Evolutionary conservation across 495 filamentous ascomycete genomes (phyloP).

Genomic region (Penicilliopsis zonata): DNA sequence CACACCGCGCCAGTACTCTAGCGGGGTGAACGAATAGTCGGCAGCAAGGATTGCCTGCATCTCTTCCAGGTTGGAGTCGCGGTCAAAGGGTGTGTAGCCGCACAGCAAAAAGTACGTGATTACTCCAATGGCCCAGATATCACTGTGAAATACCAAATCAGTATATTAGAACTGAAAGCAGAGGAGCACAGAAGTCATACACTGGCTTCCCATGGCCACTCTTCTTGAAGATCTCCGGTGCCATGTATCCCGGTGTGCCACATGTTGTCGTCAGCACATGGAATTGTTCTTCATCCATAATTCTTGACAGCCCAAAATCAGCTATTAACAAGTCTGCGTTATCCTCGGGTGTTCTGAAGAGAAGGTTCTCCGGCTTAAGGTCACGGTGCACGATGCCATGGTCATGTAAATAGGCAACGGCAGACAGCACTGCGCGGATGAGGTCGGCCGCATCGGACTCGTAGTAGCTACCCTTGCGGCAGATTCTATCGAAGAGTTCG

Average conservation of each 20-base stretch:
- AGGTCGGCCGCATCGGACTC: slow-evolving; percentile 93
- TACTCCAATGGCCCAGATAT: slow-evolving; percentile 71
- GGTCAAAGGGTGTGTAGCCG: slow-evolving; percentile 96
- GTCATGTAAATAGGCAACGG: slow-evolving; percentile 97
- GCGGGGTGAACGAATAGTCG: slow-evolving; percentile 90
- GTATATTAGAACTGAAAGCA: neutral
- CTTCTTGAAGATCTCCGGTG: slow-evolving; percentile 73
- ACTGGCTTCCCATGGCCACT: slow-evolving; percentile 69
- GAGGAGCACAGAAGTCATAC: slow-evolving; percentile 28
- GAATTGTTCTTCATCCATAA: slow-evolving; percentile 99
- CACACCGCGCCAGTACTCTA: slow-evolving; percentile 94
- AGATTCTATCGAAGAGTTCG: slow-evolving; percentile 97
- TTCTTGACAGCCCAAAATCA: slow-evolving; percentile 85
- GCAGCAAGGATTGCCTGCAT: slow-evolving; percentile 97
- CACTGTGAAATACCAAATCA: slow-evolving; percentile 24
- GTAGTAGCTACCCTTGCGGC: slow-evolving; percentile 95
- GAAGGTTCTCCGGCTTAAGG: slow-evolving; percentile 44
- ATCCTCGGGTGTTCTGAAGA: slow-evolving; percentile 45
- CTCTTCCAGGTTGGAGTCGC: slow-evolving; percentile 94
- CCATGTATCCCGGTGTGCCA: slow-evolving; percentile 95
- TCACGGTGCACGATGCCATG: slow-evolving; percentile 95
- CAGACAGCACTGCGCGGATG: slow-evolving; percentile 86
- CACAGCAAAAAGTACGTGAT: slow-evolving; percentile 96
- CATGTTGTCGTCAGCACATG: slow-evolving; percentile 96
- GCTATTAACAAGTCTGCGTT: slow-evolving; percentile 74